phyloP scores from a whole-genome alignment of 352 stramenopile species.

The Phytophthora lateralis region DNA sequence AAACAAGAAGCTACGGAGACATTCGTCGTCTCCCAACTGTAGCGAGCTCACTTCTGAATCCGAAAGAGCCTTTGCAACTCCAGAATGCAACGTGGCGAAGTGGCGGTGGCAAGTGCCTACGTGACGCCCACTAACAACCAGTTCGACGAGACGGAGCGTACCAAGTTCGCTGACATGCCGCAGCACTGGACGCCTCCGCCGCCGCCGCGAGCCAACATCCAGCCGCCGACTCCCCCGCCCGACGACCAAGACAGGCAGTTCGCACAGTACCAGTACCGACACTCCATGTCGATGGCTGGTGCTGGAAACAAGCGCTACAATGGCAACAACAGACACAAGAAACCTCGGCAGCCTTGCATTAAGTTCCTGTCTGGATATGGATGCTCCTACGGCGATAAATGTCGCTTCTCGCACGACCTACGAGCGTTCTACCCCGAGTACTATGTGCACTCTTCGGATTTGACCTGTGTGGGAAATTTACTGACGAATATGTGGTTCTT shows the following conservation, averaged over 20 bases:
- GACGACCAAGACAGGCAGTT: slow-evolving; percentile 22
- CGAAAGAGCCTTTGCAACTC: slow-evolving; percentile 1
- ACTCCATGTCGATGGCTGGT: background rate
- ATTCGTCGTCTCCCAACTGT: slow-evolving; percentile 4
- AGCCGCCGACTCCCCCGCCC: slow-evolving; percentile 5
- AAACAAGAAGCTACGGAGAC: slow-evolving; percentile 13
- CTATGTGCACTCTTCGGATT: slow-evolving; percentile 6
- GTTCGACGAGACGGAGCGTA: slow-evolving; percentile 16
- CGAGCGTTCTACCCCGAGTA: slow-evolving; percentile 27
- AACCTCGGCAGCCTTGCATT: slow-evolving; percentile 35
- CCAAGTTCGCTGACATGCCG: slow-evolving; percentile 12
- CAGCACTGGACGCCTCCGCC: slow-evolving; percentile 10
- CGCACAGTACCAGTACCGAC: slow-evolving; percentile 23
- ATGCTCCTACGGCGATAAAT: slow-evolving; percentile 59
- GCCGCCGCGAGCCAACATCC: background rate
- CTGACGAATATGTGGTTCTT: background rate
- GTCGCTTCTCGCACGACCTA: slow-evolving; percentile 62
- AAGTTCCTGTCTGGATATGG: slow-evolving; percentile 49
- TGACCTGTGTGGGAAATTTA: background rate
- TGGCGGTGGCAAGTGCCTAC: slow-evolving; percentile 46
- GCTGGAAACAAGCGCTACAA: slow-evolving; percentile 5
- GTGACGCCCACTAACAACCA: slow-evolving; percentile 19
- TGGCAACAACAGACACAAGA: slow-evolving; percentile 27
- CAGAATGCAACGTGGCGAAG: slow-evolving; percentile 43
- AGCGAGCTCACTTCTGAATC: slow-evolving; percentile 13